Conservation (phyloP, 805 yeast species). For the Debaryomyces maramus region DNA sequence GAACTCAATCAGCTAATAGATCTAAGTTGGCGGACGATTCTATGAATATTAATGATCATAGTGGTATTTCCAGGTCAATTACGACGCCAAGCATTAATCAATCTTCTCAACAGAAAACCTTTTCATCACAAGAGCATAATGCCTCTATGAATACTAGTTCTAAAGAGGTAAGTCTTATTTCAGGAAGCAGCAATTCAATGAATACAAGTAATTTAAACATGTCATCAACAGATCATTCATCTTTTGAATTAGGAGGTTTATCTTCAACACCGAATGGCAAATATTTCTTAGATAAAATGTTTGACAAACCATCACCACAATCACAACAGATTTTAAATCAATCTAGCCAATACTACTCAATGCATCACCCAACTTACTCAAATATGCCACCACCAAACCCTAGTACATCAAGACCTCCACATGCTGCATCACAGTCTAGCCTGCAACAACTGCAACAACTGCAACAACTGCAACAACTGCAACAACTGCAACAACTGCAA, state of each 20-base stretch:
- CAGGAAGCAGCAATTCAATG: slow-evolving; percentile 20
- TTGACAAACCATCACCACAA: slow-evolving; percentile 41
- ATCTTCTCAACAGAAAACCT: background rate
- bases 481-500: slow-evolving; percentile 12
- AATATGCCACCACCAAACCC: slow-evolving; percentile 34
- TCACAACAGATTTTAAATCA: slow-evolving; percentile 18
- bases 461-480: slow-evolving; percentile 10
- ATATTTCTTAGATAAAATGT: slow-evolving; percentile 38
- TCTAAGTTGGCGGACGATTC: background rate
- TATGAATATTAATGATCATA: background rate
- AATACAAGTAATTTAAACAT: slow-evolving; percentile 36
- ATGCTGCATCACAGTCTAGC: slow-evolving; percentile 6
- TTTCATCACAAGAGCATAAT: slow-evolving; percentile 13
- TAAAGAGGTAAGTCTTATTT: slow-evolving; percentile 30
- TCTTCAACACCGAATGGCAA: slow-evolving; percentile 43
- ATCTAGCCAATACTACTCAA: slow-evolving; percentile 13
- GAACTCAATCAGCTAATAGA: background rate
- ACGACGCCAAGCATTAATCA: background rate
- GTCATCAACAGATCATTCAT: slow-evolving; percentile 39
- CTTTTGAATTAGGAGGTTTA: slow-evolving; percentile 39
- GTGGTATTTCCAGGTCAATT: background rate
- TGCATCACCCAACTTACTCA: slow-evolving; percentile 8
- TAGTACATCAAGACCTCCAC: slow-evolving; percentile 10
- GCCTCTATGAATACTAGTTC: slow-evolving; percentile 13
- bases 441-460: slow-evolving; percentile 8